Conservation (phyloP, 2,329 filamentous ascomycete genomes). For the Pseudodiploospora longispora region DNA sequence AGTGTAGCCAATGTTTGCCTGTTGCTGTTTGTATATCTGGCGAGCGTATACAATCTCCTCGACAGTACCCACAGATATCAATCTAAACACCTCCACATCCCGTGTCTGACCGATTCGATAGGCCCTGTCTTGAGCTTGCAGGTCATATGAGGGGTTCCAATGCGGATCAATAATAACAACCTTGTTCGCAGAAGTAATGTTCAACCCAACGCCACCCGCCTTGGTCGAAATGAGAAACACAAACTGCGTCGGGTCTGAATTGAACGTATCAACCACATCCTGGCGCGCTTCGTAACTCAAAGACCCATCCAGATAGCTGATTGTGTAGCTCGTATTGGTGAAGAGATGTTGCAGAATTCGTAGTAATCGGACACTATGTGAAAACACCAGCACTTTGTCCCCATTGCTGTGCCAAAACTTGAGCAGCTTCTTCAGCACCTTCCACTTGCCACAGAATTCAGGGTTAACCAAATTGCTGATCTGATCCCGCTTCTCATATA, state of each 20-base stretch:
- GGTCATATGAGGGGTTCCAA: conserved; percentile 92
- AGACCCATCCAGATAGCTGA: conserved; percentile 82
- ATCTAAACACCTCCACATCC: conserved; percentile 90
- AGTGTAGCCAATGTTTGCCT: conserved; percentile 94
- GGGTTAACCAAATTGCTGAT: conserved; percentile 76
- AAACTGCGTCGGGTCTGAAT: conserved; percentile 77
- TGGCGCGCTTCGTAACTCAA: conserved; percentile 79
- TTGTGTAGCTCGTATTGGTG: conserved; percentile 78
- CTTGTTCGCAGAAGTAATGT: conserved; percentile 96
- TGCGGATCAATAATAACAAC: conserved; percentile 96
- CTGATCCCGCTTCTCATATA: conserved; percentile 69
- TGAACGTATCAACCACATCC: conserved; percentile 80
- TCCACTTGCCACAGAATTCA: conserved; percentile 96
- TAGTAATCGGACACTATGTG: conserved; percentile 78
- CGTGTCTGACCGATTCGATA: conserved; percentile 91
- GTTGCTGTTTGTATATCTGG: conserved; percentile 98
- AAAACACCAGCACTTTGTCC: conserved; percentile 94
- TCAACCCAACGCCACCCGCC: conserved; percentile 86
- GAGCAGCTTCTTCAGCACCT: conserved; percentile 75
- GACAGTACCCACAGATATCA: conserved; percentile 85
- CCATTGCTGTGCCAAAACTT: conserved; percentile 84
- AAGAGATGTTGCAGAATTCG: conserved; percentile 81
- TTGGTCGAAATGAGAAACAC: conserved; percentile 94
- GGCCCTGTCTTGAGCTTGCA: conserved; percentile 92
- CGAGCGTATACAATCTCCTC: conserved; percentile 96